A percentile compares a stretch with the other conserved stretches of the same genome.
Conservation (phyloP, 305 asterid species). For the Fraxinus latifolia region DNA sequence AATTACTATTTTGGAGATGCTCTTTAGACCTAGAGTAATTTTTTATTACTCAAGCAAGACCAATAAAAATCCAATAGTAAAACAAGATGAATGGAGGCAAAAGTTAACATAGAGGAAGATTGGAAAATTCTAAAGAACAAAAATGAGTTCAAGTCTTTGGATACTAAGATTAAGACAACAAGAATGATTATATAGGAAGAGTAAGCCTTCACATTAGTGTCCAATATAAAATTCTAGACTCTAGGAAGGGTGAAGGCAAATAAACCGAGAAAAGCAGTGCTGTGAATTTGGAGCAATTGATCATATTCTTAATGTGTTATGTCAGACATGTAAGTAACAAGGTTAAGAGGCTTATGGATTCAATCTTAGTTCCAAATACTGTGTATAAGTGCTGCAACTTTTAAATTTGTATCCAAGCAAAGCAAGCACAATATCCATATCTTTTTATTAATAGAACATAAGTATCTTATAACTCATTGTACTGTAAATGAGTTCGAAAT, state of each 20-base stretch:
- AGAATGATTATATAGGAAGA: not conserved
- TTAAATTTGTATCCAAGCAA: not conserved
- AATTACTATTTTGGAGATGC: not conserved
- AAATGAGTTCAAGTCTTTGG: not conserved
- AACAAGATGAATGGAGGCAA: not conserved
- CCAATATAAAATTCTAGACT: not conserved
- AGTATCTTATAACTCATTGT: not conserved
- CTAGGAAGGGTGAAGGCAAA: not conserved
- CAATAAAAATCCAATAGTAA: not conserved
- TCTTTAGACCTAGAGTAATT: not conserved
- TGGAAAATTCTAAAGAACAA: not conserved
- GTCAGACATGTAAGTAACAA: not conserved
- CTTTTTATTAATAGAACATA: not conserved
- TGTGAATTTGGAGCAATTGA: not conserved
- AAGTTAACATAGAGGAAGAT: not conserved
- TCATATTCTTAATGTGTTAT: not conserved
- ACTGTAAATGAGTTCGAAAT: not conserved
- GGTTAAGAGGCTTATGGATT: not conserved
- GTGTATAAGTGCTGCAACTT: not conserved
- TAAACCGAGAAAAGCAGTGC: not conserved
- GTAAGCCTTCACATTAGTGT: not conserved
- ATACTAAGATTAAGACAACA: not conserved
- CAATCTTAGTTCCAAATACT: not conserved
- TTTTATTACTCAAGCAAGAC: not conserved
- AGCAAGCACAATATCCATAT: not conserved